phyloP scores from a whole-genome alignment of 1,139 yeast species.

The Yamadazyma conglobata region DNA sequence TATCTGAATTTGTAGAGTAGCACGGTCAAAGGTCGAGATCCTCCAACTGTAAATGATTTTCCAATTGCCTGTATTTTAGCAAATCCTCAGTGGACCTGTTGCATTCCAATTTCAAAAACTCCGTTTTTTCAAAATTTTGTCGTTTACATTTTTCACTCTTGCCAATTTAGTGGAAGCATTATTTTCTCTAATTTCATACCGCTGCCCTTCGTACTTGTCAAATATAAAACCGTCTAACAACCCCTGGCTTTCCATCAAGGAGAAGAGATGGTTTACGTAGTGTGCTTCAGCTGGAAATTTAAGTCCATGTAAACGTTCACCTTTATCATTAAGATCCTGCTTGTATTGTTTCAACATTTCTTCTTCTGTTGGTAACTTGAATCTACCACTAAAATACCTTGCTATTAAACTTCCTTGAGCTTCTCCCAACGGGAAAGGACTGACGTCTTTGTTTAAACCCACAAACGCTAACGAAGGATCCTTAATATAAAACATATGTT shows the following conservation, averaged over 20 bases:
- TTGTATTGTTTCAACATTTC: constrained; percentile 26
- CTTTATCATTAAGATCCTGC: constrained; percentile 20
- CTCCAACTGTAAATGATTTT: too few relatives aligned
- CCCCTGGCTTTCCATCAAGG: constrained; percentile 5
- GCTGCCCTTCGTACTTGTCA: constrained; percentile 13
- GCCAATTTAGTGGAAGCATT: constrained; percentile 8
- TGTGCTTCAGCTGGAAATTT: constrained; percentile 28
- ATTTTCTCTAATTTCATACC: constrained; percentile 6
- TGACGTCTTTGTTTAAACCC: constrained; percentile 36
- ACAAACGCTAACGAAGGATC: constrained; percentile 43
- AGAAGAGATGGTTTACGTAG: constrained; percentile 16
- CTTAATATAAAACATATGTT: constrained; percentile 41
- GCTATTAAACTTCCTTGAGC: constrained; percentile 45
- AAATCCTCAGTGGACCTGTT: too few relatives aligned
- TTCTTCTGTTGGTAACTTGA: constrained; percentile 28
- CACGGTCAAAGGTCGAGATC: too few relatives aligned
- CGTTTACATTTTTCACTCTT: constrained; percentile 7
- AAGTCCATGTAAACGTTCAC: constrained; percentile 25
- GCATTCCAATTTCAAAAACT: too few relatives aligned
- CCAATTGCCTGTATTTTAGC: too few relatives aligned
- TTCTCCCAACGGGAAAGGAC: constrained; percentile 49
- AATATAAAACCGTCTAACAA: constrained; percentile 8
- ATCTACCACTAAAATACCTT: constrained; percentile 39
- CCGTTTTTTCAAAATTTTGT: neutral
- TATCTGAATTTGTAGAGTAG: too few relatives aligned